These are phyloP conservation scores for Cyclotella kingstonii DNA, from an alignment of 108 stramenopile genomes.

Conservation along the genomic window DNA sequence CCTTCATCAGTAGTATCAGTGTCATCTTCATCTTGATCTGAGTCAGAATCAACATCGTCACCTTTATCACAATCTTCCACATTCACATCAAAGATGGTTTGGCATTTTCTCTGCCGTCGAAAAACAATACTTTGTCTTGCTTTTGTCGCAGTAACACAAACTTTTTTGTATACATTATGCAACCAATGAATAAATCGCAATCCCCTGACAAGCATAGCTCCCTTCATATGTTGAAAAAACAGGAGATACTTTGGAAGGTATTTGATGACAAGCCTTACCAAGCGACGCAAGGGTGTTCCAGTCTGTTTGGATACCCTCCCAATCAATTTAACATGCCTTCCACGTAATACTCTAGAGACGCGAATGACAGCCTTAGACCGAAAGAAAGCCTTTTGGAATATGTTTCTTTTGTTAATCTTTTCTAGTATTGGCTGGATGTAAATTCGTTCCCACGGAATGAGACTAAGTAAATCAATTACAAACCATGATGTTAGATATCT, in stretches of 20 bases:
- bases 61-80: slow-evolving; percentile 14
- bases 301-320: slow-evolving; percentile 66
- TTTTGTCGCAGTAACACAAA: slow-evolving; percentile 47
- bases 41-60: slow-evolving; percentile 11
- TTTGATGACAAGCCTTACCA: slow-evolving; percentile 70
- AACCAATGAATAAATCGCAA: slow-evolving; percentile 73
- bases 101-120: background rate
- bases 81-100: slow-evolving; percentile 1
- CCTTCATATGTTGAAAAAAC: slow-evolving; percentile 80
- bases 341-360: slow-evolving; percentile 68
- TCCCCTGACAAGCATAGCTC: slow-evolving; percentile 58
- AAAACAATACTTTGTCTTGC: background rate
- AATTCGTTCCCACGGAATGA: slow-evolving; percentile 78
- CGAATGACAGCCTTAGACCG: slow-evolving; percentile 73
- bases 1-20: background rate
- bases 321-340: slow-evolving; percentile 74
- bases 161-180: slow-evolving; percentile 52
- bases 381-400: slow-evolving; percentile 73
- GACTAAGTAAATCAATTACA: slow-evolving; percentile 66
- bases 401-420: slow-evolving; percentile 64
- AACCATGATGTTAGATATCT: slow-evolving; percentile 88
- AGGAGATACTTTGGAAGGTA: slow-evolving; percentile 83
- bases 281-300: slow-evolving; percentile 51
- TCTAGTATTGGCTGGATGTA: slow-evolving; percentile 80
- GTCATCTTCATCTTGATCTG: slow-evolving; percentile 10